A percentile compares a stretch with the other conserved stretches of the same genome.
phyloP scores from a whole-genome alignment of 1,284 basidiomycete genomes.

The Puccinia triticina region DNA sequence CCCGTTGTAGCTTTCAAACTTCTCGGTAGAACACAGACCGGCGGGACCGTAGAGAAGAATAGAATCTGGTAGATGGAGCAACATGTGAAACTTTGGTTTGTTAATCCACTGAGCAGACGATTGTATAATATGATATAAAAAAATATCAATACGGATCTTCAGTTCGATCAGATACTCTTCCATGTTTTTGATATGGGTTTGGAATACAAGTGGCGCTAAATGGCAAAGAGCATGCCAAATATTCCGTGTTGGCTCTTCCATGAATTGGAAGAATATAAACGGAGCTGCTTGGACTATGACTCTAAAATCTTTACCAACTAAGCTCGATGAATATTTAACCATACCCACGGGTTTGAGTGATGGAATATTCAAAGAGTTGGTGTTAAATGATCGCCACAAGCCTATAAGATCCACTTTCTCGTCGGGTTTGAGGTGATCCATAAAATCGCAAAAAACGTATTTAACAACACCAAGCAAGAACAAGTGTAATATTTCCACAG shows the following conservation, averaged over 20 bases:
- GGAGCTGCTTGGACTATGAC: conserved; percentile 61
- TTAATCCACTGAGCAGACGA: no score
- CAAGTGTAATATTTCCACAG: conserved; percentile 62
- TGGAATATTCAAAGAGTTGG: conserved; percentile 53
- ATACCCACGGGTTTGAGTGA: conserved; percentile 56
- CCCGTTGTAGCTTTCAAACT: conserved; percentile 16
- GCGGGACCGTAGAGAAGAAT: background rate
- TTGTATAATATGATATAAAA: conserved; percentile 57
- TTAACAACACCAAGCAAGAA: conserved; percentile 60
- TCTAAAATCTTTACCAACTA: conserved; percentile 58
- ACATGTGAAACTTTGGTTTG: conserved; percentile 59
- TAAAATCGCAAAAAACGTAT: no score
- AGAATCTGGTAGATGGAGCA: background rate
- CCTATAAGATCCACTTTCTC: conserved; percentile 55
- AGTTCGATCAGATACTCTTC: conserved; percentile 56
- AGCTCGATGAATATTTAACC: conserved; percentile 53
- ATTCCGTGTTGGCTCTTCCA: conserved; percentile 56
- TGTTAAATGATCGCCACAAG: conserved; percentile 53
- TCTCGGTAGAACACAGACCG: background rate
- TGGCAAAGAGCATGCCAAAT: conserved; percentile 60
- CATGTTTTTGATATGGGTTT: conserved; percentile 60
- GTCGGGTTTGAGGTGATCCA: conserved; percentile 54
- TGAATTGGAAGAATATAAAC: no score
- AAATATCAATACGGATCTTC: conserved; percentile 57
- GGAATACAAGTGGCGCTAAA: conserved; percentile 61